Percentiles rank a stretch among this genome's conserved stretches.
Conservation (phyloP, 352 stramenopile species). For the Saprolegnia parasitica region DNA sequence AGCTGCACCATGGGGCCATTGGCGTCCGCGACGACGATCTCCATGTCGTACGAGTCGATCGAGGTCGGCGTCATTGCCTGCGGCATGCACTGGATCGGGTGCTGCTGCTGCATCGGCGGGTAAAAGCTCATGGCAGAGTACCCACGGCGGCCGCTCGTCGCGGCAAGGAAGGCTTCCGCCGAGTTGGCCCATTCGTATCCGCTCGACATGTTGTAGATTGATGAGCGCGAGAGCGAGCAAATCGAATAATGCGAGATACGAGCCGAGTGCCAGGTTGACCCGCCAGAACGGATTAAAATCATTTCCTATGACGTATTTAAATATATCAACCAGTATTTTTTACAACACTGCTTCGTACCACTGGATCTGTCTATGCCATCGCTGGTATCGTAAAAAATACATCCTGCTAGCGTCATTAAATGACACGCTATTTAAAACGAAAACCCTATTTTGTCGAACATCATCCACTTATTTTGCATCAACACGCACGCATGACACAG, state of each 20-base stretch:
- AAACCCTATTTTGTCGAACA: constrained; percentile 14
- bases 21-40: constrained; percentile 4
- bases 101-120: not conserved
- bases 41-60: constrained; percentile 15
- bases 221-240: not conserved
- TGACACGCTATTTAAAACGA: not conserved
- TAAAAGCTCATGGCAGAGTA: not conserved
- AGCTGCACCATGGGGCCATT: constrained; percentile 12
- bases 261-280: constrained; percentile 2
- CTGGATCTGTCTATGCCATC: not conserved
- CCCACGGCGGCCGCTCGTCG: constrained; percentile 17
- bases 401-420: not conserved
- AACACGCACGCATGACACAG: not conserved
- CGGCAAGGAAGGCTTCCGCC: constrained; percentile 25
- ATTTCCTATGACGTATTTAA: not conserved
- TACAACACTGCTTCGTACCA: not conserved
- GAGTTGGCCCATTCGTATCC: constrained; percentile 29
- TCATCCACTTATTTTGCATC: constrained; percentile 16
- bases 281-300: constrained; percentile 2
- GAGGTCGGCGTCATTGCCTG: not conserved
- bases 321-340: not conserved
- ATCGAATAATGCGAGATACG: constrained; percentile 16
- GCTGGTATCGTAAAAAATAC: not conserved
- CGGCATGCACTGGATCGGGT: not conserved
- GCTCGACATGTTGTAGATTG: constrained; percentile 20